Conservation (phyloP, 257 asterid genomes). For the Craterostigma plantagineum region DNA sequence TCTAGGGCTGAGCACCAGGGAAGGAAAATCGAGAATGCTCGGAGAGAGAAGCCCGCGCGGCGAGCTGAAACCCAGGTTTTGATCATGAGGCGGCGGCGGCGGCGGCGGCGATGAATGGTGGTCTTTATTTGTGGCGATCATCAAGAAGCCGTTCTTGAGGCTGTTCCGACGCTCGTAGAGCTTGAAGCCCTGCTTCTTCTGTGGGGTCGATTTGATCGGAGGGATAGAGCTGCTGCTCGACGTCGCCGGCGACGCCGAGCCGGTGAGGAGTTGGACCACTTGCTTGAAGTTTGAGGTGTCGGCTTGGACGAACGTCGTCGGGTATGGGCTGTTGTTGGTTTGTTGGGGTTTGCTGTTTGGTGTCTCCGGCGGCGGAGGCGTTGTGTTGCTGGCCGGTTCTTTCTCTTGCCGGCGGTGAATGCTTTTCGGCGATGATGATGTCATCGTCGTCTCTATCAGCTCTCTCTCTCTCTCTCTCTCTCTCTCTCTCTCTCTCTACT, state of each 20-base stretch:
- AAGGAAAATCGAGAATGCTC: constrained; percentile 77
- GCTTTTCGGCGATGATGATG: no score
- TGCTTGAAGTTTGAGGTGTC: constrained; percentile 86
- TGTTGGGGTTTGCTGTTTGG: no score
- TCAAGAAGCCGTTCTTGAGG: constrained; percentile 52
- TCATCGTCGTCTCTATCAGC: no score
- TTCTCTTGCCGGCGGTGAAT: no score
- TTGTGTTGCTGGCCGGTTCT: not conserved
- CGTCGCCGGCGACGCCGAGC: constrained; percentile 17
- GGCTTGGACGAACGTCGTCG: constrained; percentile 94
- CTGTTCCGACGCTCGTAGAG: constrained; percentile 79
- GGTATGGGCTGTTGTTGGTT: constrained; percentile 59
- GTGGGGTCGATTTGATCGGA: constrained; percentile 50
- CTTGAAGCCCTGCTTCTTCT: constrained; percentile 51
- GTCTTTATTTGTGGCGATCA: constrained; percentile 33
- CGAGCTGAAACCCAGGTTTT: constrained; percentile 29
- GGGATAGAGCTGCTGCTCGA: constrained; percentile 24
- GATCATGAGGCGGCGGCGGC: no score
- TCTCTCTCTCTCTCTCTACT: no score
- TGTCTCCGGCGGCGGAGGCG: no score
- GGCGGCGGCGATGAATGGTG: constrained; percentile 12
- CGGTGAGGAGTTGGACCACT: constrained; percentile 89
- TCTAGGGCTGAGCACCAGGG: constrained; percentile 72
- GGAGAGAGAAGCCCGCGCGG: constrained; percentile 61
- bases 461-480: no score